phyloP scores from a whole-genome alignment of 306 rosid species.

The Quercus suber region DNA sequence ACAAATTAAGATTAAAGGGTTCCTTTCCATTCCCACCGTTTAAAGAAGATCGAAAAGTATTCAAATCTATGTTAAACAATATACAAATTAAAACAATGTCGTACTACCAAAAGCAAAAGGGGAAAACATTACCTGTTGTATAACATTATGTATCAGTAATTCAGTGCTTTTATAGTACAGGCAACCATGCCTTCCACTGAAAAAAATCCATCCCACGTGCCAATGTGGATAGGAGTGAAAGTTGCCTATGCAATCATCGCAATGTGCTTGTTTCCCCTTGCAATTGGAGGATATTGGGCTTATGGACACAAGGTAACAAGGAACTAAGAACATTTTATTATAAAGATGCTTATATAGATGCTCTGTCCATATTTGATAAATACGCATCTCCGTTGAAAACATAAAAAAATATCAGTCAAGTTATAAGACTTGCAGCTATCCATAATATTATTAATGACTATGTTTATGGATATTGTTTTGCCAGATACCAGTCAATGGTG shows the following conservation, averaged over 20 bases:
- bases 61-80: not conserved
- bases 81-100: not conserved
- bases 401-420: too few species aligned
- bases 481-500: slow-evolving; percentile 46
- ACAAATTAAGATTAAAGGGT: not conserved
- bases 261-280: slow-evolving; percentile 43
- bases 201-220: slow-evolving; percentile 52
- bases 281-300: slow-evolving; percentile 58
- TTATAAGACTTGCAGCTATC: too few species aligned
- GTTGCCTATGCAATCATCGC: slow-evolving; percentile 43
- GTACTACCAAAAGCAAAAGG: not conserved
- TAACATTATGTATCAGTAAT: not conserved
- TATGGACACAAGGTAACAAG: slow-evolving; percentile 38
- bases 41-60: not conserved
- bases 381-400: too few species aligned
- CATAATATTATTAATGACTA: too few species aligned
- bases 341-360: too few species aligned
- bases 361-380: too few species aligned
- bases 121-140: not conserved
- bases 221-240: slow-evolving; percentile 57
- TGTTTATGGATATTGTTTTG: not conserved
- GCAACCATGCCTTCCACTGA: slow-evolving; percentile 64
- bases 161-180: slow-evolving; percentile 15
- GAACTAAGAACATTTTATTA: too few species aligned
- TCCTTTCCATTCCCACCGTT: not conserved